These are phyloP conservation scores for Penicillium pulvis DNA, from an alignment of 495 filamentous ascomycete species.

Conservation along the genomic window DNA sequence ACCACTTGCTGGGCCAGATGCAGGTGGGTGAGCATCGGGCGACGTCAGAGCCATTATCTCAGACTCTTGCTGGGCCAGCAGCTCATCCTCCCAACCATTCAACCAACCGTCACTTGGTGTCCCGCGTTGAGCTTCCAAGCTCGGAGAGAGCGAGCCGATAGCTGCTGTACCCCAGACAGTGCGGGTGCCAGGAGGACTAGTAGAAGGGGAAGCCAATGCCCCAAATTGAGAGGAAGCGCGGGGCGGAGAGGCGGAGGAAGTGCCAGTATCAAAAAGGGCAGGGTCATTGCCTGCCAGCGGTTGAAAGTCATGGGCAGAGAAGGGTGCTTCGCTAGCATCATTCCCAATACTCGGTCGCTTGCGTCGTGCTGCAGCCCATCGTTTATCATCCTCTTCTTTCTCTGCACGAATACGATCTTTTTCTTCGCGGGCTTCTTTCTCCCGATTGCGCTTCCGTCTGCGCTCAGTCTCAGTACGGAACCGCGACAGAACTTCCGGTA, in stretches of 20 bases:
- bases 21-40: conserved; percentile 27
- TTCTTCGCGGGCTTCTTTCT: conserved; percentile 89
- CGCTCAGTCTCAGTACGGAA: conserved; percentile 79
- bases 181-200: conserved; percentile 70
- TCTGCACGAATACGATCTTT: conserved; percentile 87
- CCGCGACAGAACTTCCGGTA: conserved; percentile 67
- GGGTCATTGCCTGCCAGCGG: conserved; percentile 56
- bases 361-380: conserved; percentile 56
- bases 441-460: conserved; percentile 74
- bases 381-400: conserved; percentile 70
- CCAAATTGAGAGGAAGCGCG: conserved; percentile 57
- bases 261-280: conserved; percentile 42
- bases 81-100: conserved; percentile 71
- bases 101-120: conserved; percentile 75
- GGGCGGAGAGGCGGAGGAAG: conserved; percentile 62
- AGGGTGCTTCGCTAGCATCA: conserved; percentile 38
- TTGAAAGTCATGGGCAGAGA: conserved; percentile 64
- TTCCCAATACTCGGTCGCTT: conserved; percentile 43
- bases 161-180: conserved; percentile 88
- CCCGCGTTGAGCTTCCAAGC: conserved; percentile 35
- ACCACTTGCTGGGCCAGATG: conserved; percentile 21
- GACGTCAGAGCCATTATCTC: conserved; percentile 41
- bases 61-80: conserved; percentile 53
- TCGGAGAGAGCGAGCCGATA: conserved; percentile 54
- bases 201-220: conserved; percentile 70